These are phyloP conservation scores for Cymodocea nodosa DNA, from an alignment of 116 monocot species.

Conservation along the genomic window DNA sequence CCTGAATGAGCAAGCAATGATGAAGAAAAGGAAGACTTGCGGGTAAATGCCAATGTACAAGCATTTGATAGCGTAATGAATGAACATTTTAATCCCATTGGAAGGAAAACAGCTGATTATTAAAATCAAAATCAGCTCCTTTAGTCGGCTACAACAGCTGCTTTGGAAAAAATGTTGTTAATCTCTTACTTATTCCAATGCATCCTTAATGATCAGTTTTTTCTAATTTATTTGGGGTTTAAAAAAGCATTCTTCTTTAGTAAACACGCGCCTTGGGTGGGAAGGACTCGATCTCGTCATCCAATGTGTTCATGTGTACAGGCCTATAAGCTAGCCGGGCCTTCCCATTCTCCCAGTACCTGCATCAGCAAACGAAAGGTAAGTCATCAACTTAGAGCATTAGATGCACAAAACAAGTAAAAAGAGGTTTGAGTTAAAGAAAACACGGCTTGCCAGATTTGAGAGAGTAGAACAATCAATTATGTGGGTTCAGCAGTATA, in stretches of 20 bases:
- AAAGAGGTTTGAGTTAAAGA: no score
- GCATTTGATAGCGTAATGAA: not conserved
- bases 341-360: slow-evolving; percentile 85
- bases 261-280: slow-evolving; percentile 97
- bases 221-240: not conserved
- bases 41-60: not conserved
- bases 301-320: slow-evolving; percentile 75
- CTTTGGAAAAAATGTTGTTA: no score
- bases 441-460: no score
- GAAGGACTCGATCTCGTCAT: slow-evolving; percentile 78
- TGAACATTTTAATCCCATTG: not conserved
- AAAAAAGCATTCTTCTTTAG: slow-evolving; percentile 8
- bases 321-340: slow-evolving; percentile 55
- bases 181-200: no score
- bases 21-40: not conserved
- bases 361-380: slow-evolving; percentile 13
- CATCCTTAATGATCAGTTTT: not conserved
- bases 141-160: no score
- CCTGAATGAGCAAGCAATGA: no score
- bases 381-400: not conserved
- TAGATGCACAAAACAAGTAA: not conserved
- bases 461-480: no score
- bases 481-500: no score
- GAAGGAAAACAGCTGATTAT: not conserved
- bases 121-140: not conserved